Percentiles rank a stretch among this genome's conserved stretches.
phyloP scores from a whole-genome alignment of 2,329 filamentous ascomycete genomes.

The Sordariomycetes sp. region DNA sequence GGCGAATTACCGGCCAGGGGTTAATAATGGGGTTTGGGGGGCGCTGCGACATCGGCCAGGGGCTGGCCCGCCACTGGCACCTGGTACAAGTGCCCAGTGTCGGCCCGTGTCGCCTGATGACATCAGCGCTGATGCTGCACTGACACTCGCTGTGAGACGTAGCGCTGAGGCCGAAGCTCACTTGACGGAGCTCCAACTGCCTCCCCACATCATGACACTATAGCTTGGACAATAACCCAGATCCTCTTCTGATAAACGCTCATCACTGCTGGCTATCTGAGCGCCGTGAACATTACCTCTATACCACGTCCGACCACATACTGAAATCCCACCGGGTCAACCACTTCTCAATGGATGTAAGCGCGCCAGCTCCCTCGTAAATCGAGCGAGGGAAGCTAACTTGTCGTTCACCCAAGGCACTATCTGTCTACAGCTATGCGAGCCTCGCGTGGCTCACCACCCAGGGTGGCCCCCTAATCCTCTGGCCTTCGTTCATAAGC shows the following conservation, averaged over 20 bases:
- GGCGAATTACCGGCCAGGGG: neutral
- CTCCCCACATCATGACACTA: neutral
- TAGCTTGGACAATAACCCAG: neutral
- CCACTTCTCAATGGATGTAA: constrained; percentile 16
- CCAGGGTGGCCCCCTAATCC: constrained; percentile 34
- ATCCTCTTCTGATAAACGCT: neutral
- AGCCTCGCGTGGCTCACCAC: constrained; percentile 39
- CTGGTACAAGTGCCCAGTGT: neutral
- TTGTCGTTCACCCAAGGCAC: constrained; percentile 22
- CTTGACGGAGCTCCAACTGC: neutral
- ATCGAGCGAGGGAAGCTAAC: neutral
- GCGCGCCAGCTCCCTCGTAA: neutral
- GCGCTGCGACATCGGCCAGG: neutral
- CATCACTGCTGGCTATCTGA: neutral
- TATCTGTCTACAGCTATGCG: constrained; percentile 38
- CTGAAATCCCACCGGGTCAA: neutral
- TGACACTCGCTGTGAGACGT: neutral
- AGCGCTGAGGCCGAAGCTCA: neutral
- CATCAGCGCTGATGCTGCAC: neutral
- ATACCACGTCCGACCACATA: neutral
- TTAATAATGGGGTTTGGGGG: neutral
- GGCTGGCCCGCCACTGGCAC: neutral
- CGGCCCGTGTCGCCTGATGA: neutral
- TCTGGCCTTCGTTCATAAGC: constrained; percentile 36
- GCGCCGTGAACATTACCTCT: neutral